A percentile compares a stretch with the other conserved stretches of the same genome.
Evolutionary conservation across 2,329 filamentous ascomycete species (phyloP).

Genomic region (Metarhizium guizhouense): DNA sequence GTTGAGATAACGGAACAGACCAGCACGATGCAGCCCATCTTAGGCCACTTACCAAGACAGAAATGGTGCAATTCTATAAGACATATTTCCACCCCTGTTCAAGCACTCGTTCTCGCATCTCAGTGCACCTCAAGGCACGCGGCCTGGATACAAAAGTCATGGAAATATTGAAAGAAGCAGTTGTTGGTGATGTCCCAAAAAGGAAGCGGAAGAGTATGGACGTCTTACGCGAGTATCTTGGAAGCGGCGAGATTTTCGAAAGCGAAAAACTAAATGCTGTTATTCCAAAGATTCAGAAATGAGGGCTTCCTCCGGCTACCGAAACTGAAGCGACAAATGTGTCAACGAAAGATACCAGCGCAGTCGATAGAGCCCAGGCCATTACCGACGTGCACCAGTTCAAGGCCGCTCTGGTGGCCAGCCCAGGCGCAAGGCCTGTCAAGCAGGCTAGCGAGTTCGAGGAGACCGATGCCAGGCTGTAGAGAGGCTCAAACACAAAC

Average conservation of each 20-base stretch:
- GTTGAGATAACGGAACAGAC: conserved; percentile 31
- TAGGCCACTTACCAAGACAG: conserved; percentile 64
- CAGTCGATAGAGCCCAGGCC: conserved; percentile 33
- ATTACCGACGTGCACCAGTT: conserved; percentile 75
- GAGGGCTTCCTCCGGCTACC: conserved; percentile 28
- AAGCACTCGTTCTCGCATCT: conserved; percentile 65
- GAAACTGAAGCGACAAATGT: conserved; percentile 22
- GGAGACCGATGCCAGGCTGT: conserved; percentile 76
- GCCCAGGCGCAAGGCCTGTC: conserved; percentile 61
- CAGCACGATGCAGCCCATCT: conserved; percentile 70
- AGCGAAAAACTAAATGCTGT: conserved; percentile 42
- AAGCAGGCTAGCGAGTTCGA: conserved; percentile 77
- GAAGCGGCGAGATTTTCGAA: conserved; percentile 35
- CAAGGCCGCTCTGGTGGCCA: conserved; percentile 68
- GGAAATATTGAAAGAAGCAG: conserved; percentile 28
- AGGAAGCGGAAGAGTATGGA: conserved; percentile 41
- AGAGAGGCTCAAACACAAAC: background rate
- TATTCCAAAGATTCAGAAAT: conserved; percentile 34
- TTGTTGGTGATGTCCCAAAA: conserved; percentile 22
- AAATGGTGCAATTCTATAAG: conserved; percentile 72
- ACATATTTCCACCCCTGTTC: conserved; percentile 70
- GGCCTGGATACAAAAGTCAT: conserved; percentile 39
- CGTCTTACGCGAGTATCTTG: conserved; percentile 41
- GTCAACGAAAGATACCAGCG: conserved; percentile 33
- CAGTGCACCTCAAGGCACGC: conserved; percentile 76